phyloP scores from a whole-genome alignment of 768 basidiomycete genomes.

The Termitomyces sp. region DNA sequence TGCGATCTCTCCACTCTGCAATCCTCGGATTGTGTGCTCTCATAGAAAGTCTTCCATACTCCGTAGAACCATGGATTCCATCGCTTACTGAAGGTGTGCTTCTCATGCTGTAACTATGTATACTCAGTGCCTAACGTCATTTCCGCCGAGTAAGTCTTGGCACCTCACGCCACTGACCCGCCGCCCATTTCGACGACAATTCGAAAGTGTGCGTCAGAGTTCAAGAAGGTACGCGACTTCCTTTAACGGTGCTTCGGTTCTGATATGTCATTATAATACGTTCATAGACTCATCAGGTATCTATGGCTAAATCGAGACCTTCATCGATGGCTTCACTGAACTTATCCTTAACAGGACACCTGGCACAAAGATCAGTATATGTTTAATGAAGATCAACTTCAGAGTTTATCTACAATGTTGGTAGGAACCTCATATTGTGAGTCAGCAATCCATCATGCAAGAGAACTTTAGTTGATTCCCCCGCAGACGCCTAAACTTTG shows the following conservation, averaged over 20 bases:
- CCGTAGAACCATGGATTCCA: constrained; percentile 90
- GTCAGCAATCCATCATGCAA: constrained; percentile 18
- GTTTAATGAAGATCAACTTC: constrained; percentile 88
- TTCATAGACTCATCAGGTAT: constrained; percentile 56
- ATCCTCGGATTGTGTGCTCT: constrained; percentile 88
- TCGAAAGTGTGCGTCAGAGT: constrained; percentile 78
- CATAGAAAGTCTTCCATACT: constrained; percentile 91
- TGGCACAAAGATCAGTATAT: constrained; percentile 86
- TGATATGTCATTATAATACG: constrained; percentile 6
- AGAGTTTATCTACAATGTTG: constrained; percentile 82
- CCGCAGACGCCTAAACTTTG: constrained; percentile 1
- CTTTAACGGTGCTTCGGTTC: constrained; percentile 5
- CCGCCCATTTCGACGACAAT: constrained; percentile 90
- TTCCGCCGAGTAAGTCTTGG: constrained; percentile 47
- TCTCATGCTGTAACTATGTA: not conserved
- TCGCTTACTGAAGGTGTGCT: constrained; percentile 67
- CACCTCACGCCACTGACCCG: constrained; percentile 77
- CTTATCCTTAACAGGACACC: constrained; percentile 55
- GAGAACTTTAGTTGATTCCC: not conserved
- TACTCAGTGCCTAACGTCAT: constrained; percentile 7
- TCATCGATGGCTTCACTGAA: constrained; percentile 7
- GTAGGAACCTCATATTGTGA: constrained; percentile 87
- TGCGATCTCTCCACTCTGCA: constrained; percentile 79
- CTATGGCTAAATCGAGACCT: constrained; percentile 14
- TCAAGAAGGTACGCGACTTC: constrained; percentile 62